Percentiles rank a stretch among this genome's conserved stretches.
phyloP scores from a whole-genome alignment of 768 basidiomycete species.

The Coprinopsis strossmayeri region DNA sequence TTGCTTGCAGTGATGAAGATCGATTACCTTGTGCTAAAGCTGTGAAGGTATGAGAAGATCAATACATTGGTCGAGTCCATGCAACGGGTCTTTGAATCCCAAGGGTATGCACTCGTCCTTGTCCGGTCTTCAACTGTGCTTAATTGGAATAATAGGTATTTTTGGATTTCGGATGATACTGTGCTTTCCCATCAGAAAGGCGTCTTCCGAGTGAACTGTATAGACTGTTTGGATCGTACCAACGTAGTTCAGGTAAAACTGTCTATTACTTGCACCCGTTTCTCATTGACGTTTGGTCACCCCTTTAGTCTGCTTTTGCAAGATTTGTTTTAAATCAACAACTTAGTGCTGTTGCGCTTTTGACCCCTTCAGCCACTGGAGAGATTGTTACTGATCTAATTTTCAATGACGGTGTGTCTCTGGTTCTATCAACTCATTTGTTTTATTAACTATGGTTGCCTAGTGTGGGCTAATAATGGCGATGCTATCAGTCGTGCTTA shows the following conservation, averaged over 20 bases:
- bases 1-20: slow-evolving; percentile 3
- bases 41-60: slow-evolving; percentile 80
- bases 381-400: slow-evolving; percentile 60
- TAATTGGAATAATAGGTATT: slow-evolving; percentile 43
- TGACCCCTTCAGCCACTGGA: slow-evolving; percentile 44
- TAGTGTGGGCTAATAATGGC: slow-evolving; percentile 98
- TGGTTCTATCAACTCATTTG: too few species aligned
- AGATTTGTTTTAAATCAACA: slow-evolving; percentile 74
- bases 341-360: slow-evolving; percentile 64
- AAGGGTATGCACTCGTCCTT: slow-evolving; percentile 49
- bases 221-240: slow-evolving; percentile 92
- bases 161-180: slow-evolving; percentile 70
- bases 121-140: background rate
- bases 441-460: background rate
- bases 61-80: slow-evolving; percentile 66
- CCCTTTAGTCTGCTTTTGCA: slow-evolving; percentile 78
- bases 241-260: slow-evolving; percentile 80
- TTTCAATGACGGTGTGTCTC: slow-evolving; percentile 67
- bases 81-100: slow-evolving; percentile 67
- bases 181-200: slow-evolving; percentile 80
- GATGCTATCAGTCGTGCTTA: slow-evolving; percentile 89
- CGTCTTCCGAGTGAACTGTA: slow-evolving; percentile 88
- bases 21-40: slow-evolving; percentile 8
- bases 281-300: slow-evolving; percentile 4
- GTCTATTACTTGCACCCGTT: background rate